A percentile compares a stretch with the other conserved stretches of the same genome.
Conservation (phyloP, 1,139 yeast species). For the Pichia sp. region DNA sequence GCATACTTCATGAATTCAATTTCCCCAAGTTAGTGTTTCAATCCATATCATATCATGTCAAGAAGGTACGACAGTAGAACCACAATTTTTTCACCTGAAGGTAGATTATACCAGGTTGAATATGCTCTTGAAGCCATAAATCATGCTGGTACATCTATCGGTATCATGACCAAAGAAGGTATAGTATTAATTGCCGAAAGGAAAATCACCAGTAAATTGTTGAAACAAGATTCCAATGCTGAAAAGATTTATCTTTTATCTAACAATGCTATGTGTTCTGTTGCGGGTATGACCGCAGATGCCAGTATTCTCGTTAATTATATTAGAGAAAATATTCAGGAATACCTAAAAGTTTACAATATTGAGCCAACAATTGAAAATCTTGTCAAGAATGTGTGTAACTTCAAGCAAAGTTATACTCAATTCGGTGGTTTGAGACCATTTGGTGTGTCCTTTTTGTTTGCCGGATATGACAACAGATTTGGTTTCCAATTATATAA, state of each 20-base stretch:
- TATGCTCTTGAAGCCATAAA: constrained; percentile 97
- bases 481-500: constrained; percentile 90
- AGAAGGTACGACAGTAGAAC: constrained; percentile 96
- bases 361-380: constrained; percentile 91
- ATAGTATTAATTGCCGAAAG: constrained; percentile 95
- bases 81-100: constrained; percentile 97
- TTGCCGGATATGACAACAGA: constrained; percentile 91
- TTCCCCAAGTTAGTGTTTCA: no score
- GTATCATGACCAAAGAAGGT: constrained; percentile 86
- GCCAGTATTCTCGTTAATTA: constrained; percentile 86
- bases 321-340: constrained; percentile 83
- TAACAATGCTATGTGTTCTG: constrained; percentile 66
- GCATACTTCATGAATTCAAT: no score
- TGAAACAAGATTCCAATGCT: constrained; percentile 89
- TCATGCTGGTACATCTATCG: constrained; percentile 97
- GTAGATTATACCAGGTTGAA: constrained; percentile 93
- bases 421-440: constrained; percentile 99
- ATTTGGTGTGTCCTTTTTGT: constrained; percentile 92
- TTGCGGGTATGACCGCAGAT: constrained; percentile 97
- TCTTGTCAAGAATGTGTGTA: constrained; percentile 82
- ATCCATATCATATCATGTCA: constrained; percentile 31
- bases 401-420: constrained; percentile 94
- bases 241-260: constrained; percentile 86
- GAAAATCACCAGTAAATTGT: constrained; percentile 82
- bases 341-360: constrained; percentile 73